Evolutionary conservation across 177 flowering plant genomes (phyloP), one percentile per base, ranked within the genome.

Genomic region (Telopea speciosissima): DNA sequence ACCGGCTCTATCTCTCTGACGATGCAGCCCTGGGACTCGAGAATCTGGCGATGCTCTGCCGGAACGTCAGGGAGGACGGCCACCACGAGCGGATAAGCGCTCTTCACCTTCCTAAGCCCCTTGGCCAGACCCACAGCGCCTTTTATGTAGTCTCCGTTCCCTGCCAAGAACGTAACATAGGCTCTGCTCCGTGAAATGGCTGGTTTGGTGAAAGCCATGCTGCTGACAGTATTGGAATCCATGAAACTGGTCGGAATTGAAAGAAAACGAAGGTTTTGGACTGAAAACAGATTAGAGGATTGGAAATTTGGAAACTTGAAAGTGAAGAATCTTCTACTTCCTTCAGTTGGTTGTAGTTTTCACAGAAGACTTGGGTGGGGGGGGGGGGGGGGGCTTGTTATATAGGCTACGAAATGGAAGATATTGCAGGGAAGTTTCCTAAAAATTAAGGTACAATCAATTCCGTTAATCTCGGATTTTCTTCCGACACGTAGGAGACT

Each of bases 1-100:
- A 85, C 81, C 25, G 84, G 85, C 54, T 81, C 81, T 62, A 85
- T 85, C 62, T 81, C 86, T 1, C 81, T 65, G 24, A 85, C 84
- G 1, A 83, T 72, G 68, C 87, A 83, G 0, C 87, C 87, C 54
- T 84, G 89, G 0, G 72, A 56, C 71, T 60, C 75, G 12, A 84
- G 70, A 8, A 82, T 64, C 65, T 61, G 63, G 5, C 86, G 72
- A 74, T 81, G 82, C 66, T 81, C 82, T 22, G 49, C 69, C 63
- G 84, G 84, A 17, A 81, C 84, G 45, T 79, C 80, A 1, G 84
- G 84, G 36, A 77, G 70, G 4, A 79, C 76, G 31, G 84, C 82
- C 24, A 79, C 82, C 60, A 81, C 78, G 0, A 81, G 67, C 0
- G 84, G 84, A 61, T 81, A 77, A 3, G 73, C 71, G 3, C 71